Percentiles rank a stretch among this genome's conserved stretches.
Evolutionary conservation across 2,329 filamentous ascomycete genomes (phyloP).

Genomic region (Fusarium albidum): DNA sequence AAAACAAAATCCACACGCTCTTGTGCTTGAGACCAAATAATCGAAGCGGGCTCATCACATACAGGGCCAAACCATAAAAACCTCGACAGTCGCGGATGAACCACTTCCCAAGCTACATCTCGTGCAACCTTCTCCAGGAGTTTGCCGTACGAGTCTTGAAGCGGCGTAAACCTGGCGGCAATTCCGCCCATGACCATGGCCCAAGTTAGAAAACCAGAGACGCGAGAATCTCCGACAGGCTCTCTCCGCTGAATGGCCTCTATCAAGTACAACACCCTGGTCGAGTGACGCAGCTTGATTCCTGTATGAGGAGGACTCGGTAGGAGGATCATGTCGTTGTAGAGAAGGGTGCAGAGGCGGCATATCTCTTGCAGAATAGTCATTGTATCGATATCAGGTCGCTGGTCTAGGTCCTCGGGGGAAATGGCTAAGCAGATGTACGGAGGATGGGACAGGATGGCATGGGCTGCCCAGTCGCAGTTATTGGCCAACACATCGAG

Average conservation of each 20-base stretch:
- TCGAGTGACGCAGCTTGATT: neutral
- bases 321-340: neutral
- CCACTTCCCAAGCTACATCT: too few species aligned
- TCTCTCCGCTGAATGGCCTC: neutral
- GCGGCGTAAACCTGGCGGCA: neutral
- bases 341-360: neutral
- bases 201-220: neutral
- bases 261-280: neutral
- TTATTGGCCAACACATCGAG: conserved; percentile 5
- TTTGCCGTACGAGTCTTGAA: too few species aligned
- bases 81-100: neutral
- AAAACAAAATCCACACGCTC: too few species aligned
- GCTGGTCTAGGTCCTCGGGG: neutral
- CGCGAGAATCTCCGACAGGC: neutral
- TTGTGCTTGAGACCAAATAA: too few species aligned
- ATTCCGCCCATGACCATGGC: neutral
- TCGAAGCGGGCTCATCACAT: neutral
- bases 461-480: conserved; percentile 1
- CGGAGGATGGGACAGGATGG: neutral
- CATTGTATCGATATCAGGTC: neutral
- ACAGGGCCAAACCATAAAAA: neutral
- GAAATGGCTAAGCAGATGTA: neutral
- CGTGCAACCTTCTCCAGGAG: too few species aligned
- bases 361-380: neutral
- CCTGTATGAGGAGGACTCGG: neutral